Evolutionary conservation across 352 stramenopile genomes (phyloP).

Genomic region (Phytopythium aichiense): DNA sequence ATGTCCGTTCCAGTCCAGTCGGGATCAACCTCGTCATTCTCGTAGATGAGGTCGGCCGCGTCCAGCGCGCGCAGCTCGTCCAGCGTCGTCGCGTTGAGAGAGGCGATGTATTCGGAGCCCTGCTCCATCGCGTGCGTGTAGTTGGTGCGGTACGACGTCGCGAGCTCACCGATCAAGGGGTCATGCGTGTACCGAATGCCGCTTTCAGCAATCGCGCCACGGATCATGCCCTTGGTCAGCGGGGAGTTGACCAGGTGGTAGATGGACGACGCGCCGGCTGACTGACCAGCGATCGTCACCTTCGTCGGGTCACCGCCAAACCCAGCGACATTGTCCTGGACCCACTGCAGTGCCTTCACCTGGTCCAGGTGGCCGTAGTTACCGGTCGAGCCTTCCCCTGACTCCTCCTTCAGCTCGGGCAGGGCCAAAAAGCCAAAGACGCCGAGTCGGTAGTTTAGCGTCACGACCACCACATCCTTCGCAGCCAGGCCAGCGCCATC

Average conservation of each 20-base stretch:
- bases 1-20: conserved; percentile 6
- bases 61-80: conserved; percentile 9
- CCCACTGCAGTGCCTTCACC: conserved; percentile 83
- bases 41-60: conserved; percentile 2
- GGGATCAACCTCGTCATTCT: conserved; percentile 5
- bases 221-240: conserved; percentile 3
- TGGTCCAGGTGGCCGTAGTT: conserved; percentile 44
- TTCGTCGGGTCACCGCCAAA: conserved; percentile 78
- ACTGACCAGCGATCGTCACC: conserved; percentile 83
- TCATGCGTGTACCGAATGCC: conserved; percentile 2
- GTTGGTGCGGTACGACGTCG: conserved; percentile 6
- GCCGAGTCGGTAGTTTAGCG: conserved; percentile 87
- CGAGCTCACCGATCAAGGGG: conserved; percentile 3
- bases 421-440: conserved; percentile 53
- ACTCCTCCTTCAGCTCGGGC: conserved; percentile 6
- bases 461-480: conserved; percentile 69
- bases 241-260: conserved; percentile 9
- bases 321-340: conserved; percentile 58
- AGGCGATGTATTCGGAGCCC: not conserved
- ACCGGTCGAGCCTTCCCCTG: not conserved
- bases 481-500: conserved; percentile 9
- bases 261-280: conserved; percentile 31
- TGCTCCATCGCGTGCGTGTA: conserved; percentile 4
- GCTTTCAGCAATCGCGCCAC: conserved; percentile 5
- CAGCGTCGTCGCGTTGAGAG: conserved; percentile 9